Evolutionary conservation across 345 rosid genomes (phyloP), one percentile per base, ranked within the genome.

Genomic region (Citrus australasica): DNA sequence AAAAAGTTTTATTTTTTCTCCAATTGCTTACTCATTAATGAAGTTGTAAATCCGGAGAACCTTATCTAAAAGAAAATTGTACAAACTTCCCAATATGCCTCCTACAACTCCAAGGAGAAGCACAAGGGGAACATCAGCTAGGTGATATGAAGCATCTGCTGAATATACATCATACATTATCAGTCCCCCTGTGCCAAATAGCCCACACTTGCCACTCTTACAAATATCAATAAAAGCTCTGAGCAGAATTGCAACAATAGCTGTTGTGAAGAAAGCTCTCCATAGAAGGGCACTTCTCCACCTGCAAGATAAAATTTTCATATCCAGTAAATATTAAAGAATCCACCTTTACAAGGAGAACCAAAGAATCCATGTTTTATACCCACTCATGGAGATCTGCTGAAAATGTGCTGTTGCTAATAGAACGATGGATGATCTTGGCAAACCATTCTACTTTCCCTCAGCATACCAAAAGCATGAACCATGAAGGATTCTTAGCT

Each of bases 211-310:
- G 30, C 95, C 98, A 73, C 92, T 90, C 73, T 87, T 82, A 79
- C 99, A 95, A 71, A 92, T 83, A 71, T 95, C 99, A 73, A 95
- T 95, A 28, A 95, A 83, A 75, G 96, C 96, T 73, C 97, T 89
- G 48, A 95, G 94, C 25, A 95, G 84, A 66, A 95, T 84, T 60
- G 97, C 99, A 80, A 95, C 97, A 69, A 91, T 81, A 69, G 97
- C 97, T 14, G 99, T 89, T 16, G 98, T 86, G 81, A 93, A 95
- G 89, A 95, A 95, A 74, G 89, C 87, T 85, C 98, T 91, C 97
- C 98, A 95, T 19, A 95, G 79, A 69, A 94, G 96, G 32, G 93
- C 90, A 85, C 96, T 92, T 86, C 92, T 87, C 98, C 98, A 94
- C 97, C 94, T 92, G 83, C 76, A 85, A 71, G 38, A 74, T 28